Percentiles rank a stretch among this genome's conserved stretches.
phyloP scores from a whole-genome alignment of 2,329 filamentous ascomycete species.

The Pseudogymnoascus sp. region DNA sequence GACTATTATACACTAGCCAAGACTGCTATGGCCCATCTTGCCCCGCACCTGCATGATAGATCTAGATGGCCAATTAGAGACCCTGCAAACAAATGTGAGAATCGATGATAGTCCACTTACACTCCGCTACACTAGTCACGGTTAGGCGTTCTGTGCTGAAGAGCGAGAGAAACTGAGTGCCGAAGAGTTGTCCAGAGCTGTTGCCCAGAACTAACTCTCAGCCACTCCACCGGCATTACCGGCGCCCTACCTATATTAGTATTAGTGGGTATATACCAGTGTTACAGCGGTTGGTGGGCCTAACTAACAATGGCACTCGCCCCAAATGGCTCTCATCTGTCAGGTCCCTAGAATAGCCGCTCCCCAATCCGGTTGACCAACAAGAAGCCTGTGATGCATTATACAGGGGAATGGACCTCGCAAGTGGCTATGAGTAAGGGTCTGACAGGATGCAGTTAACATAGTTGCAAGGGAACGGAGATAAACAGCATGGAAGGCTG shows the following conservation, averaged over 20 bases:
- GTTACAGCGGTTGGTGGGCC: neutral
- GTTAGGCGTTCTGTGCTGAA: neutral
- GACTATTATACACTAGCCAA: neutral
- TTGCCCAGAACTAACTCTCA: neutral
- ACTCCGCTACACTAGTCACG: neutral
- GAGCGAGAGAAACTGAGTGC: neutral
- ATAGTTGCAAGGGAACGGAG: neutral
- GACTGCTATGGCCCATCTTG: neutral
- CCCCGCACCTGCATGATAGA: neutral
- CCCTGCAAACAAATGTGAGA: neutral
- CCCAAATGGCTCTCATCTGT: neutral
- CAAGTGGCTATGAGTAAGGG: neutral
- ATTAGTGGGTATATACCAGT: neutral
- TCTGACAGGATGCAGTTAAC: neutral
- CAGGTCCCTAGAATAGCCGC: neutral
- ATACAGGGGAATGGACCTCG: neutral
- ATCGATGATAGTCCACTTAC: neutral
- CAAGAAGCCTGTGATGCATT: neutral
- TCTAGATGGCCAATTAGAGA: neutral
- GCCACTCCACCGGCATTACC: neutral
- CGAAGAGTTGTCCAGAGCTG: neutral
- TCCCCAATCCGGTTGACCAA: neutral
- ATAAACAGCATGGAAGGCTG: neutral
- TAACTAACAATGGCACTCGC: neutral
- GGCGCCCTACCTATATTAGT: neutral